phyloP scores from a whole-genome alignment of 306 rosid species.

The Ormosia semicastrata region DNA sequence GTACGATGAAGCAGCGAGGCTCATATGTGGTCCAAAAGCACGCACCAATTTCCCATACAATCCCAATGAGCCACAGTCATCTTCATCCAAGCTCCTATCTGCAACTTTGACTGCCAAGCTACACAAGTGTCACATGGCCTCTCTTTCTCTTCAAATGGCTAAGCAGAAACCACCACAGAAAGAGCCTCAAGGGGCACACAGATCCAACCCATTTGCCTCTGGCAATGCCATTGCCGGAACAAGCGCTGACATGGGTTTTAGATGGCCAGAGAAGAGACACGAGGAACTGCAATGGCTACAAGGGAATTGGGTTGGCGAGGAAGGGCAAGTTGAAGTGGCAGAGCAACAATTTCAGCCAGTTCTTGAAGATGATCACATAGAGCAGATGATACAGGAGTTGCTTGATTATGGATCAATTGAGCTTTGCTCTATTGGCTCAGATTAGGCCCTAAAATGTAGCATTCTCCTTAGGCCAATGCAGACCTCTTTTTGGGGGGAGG shows the following conservation, averaged over 20 bases:
- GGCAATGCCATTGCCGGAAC: conserved; percentile 8
- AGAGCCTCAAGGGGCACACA: conserved; percentile 14
- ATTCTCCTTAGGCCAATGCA: conserved; percentile 12
- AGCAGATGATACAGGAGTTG: conserved; percentile 75
- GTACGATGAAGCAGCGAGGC: conserved; percentile 71
- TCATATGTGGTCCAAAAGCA: conserved; percentile 67
- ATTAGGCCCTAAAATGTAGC: conserved; percentile 8
- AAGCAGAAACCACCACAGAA: conserved; percentile 28
- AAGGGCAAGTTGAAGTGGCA: conserved; percentile 10
- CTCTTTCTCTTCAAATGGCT: conserved; percentile 55
- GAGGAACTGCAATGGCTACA: conserved; percentile 13
- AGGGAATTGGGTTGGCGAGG: conserved; percentile 17
- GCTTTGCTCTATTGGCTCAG: conserved; percentile 42
- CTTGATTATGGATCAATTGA: conserved; percentile 65
- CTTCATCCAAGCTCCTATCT: conserved; percentile 48
- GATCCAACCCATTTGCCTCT: neutral
- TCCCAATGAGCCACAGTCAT: conserved; percentile 48
- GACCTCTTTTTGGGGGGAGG: neutral
- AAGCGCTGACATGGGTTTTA: neutral
- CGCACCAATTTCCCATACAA: conserved; percentile 58
- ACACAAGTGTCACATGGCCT: conserved; percentile 63
- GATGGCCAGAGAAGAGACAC: conserved; percentile 26
- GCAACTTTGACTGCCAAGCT: conserved; percentile 56
- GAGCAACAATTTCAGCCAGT: conserved; percentile 35
- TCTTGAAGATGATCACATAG: conserved; percentile 68